Evolutionary conservation across 78 protist species (phyloP).

Genomic region (Cavenderia fasciculata): DNA sequence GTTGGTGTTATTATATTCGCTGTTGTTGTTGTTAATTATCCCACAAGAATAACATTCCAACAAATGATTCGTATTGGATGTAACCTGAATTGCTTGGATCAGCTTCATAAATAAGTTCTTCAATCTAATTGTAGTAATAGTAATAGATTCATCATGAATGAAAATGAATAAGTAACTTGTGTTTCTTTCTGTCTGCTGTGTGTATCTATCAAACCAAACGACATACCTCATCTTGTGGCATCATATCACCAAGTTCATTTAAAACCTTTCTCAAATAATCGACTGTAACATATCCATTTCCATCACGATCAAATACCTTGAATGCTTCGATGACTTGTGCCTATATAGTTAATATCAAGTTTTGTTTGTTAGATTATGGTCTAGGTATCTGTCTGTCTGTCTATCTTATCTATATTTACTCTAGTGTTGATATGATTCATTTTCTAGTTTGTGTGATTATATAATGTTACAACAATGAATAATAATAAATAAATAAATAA

Average conservation of each 20-base stretch:
- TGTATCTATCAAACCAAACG: background rate
- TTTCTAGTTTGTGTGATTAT: too few relatives aligned
- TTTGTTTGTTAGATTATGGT: background rate
- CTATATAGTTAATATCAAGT: background rate
- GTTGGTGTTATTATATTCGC: too few relatives aligned
- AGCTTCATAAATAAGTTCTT: slow-evolving; percentile 71
- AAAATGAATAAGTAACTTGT: background rate
- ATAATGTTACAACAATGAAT: too few relatives aligned
- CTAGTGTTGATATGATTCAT: slow-evolving; percentile 61
- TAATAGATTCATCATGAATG: too few relatives aligned
- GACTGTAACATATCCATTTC: slow-evolving; percentile 66
- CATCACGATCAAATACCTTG: slow-evolving; percentile 78
- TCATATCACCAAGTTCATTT: slow-evolving; percentile 34
- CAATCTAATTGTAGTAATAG: slow-evolving; percentile 63
- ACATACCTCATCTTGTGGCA: slow-evolving; percentile 5
- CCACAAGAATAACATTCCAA: slow-evolving; percentile 70
- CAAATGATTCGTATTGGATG: slow-evolving; percentile 72
- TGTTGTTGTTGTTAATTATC: too few relatives aligned
- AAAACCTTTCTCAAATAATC: slow-evolving; percentile 75
- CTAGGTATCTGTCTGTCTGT: background rate
- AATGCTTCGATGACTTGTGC: slow-evolving; percentile 76
- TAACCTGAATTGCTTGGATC: slow-evolving; percentile 76
- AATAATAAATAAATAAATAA: too few relatives aligned
- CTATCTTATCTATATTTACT: background rate
- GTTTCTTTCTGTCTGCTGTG: background rate